Conservation (phyloP, 495 filamentous ascomycete genomes). For the Penicillium manginii region DNA sequence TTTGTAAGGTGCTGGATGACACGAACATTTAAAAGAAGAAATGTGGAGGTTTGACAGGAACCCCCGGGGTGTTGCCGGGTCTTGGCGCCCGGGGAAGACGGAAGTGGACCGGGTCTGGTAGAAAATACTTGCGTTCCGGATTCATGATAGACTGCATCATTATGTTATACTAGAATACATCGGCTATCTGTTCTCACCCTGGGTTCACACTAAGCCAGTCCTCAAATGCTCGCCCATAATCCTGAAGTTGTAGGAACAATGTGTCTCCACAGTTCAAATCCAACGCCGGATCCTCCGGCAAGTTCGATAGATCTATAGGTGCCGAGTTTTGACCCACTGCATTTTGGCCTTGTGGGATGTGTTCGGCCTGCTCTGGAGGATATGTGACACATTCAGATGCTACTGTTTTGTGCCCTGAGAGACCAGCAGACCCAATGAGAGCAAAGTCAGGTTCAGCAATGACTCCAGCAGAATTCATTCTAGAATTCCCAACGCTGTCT, state of each 20-base stretch:
- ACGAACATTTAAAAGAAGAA: background rate
- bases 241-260: constrained; percentile 35
- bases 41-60: constrained; percentile 10
- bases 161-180: background rate
- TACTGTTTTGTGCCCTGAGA: constrained; percentile 40
- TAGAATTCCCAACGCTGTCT: constrained; percentile 17
- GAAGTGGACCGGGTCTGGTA: constrained; percentile 21
- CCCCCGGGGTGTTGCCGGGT: constrained; percentile 12
- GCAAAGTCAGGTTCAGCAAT: constrained; percentile 36
- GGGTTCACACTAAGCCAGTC: constrained; percentile 38
- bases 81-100: constrained; percentile 28
- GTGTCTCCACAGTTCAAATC: constrained; percentile 25
- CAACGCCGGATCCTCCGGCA: constrained; percentile 22
- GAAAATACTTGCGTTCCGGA: too few relatives aligned
- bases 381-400: constrained; percentile 36
- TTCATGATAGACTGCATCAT: too few relatives aligned
- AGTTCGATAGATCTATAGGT: constrained; percentile 15
- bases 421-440: constrained; percentile 40
- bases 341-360: constrained; percentile 13
- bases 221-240: constrained; percentile 38
- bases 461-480: constrained; percentile 8
- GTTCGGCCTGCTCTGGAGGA: constrained; percentile 35
- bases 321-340: constrained; percentile 11
- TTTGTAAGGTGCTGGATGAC: background rate
- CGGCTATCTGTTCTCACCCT: constrained; percentile 1